Percentiles rank a stretch among this genome's conserved stretches.
Conservation (phyloP, 176 grass and related monocot species). For the Zea mays region Zm-B73-REFERENCE-NAM-5.0 NC_050097.1:199705001-199705500, state of each 20-base stretch:
- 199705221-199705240: too few species aligned
- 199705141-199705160: neutral
- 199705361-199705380: too few species aligned
- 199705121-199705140: neutral
- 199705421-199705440: neutral
- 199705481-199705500: neutral
- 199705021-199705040: neutral
- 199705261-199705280: too few species aligned
- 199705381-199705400: too few species aligned
- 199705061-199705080: neutral
- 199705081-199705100: neutral
- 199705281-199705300: too few species aligned
- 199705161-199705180: neutral
- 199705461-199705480: neutral
- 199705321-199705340: too few species aligned
- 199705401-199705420: neutral
- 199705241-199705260: too few species aligned
- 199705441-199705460: neutral
- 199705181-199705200: neutral
- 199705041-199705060: neutral
- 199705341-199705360: too few species aligned
- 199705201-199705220: neutral
- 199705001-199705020: neutral
- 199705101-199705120: neutral
- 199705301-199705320: too few species aligned